Conservation (phyloP, 768 basidiomycete genomes). For the Mycena olivaceomarginata region DNA sequence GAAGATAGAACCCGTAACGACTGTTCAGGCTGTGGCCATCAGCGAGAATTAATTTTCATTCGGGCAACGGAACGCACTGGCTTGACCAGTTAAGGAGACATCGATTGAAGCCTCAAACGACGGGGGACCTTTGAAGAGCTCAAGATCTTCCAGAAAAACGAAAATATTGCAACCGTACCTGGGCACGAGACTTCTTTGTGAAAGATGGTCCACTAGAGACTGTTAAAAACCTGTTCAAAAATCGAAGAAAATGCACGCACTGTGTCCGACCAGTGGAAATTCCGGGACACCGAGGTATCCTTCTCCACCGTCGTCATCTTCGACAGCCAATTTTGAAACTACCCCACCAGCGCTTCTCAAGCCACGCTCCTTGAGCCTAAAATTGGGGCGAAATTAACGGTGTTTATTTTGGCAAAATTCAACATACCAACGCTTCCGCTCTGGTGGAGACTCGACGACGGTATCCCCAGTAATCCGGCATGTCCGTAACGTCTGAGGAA, state of each 20-base stretch:
- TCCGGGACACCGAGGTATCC: slow-evolving; percentile 30
- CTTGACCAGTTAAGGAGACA: slow-evolving; percentile 18
- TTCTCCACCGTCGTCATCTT: slow-evolving; percentile 35
- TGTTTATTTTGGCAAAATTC: slow-evolving; percentile 16
- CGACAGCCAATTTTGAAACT: slow-evolving; percentile 44
- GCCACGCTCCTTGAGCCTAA: slow-evolving; percentile 21
- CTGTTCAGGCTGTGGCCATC: slow-evolving; percentile 21
- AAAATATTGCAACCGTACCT: background rate
- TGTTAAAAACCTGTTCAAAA: background rate
- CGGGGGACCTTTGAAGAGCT: slow-evolving; percentile 27
- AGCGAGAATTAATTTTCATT: too few species aligned
- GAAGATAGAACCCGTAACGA: slow-evolving; percentile 47
- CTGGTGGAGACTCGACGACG: slow-evolving; percentile 44
- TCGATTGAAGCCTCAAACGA: slow-evolving; percentile 36
- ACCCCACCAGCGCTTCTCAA: slow-evolving; percentile 48
- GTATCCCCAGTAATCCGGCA: slow-evolving; percentile 43
- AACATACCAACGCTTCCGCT: slow-evolving; percentile 37
- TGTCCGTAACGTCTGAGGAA: slow-evolving; percentile 27
- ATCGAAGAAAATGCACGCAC: background rate
- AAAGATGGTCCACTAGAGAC: slow-evolving; percentile 45
- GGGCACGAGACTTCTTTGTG: slow-evolving; percentile 31
- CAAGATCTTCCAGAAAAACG: too few species aligned
- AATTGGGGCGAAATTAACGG: background rate
- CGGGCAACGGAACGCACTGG: background rate
- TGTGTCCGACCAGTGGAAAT: slow-evolving; percentile 45